phyloP scores from a whole-genome alignment of 768 basidiomycete species.

The Sistotremastrum suecicum region DNA sequence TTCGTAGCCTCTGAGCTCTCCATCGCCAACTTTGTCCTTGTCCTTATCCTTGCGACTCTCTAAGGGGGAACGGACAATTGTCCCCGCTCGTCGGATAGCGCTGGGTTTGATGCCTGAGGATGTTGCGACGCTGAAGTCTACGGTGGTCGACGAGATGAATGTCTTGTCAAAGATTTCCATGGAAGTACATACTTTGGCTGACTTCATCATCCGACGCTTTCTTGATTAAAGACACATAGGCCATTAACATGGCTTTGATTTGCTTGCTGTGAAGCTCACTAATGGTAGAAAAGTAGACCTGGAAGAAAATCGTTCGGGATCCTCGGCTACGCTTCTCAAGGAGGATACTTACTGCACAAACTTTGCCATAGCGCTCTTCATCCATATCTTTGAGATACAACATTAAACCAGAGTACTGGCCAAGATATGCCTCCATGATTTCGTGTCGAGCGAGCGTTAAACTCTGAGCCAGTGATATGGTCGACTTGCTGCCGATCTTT shows the following conservation, averaged over 20 bases:
- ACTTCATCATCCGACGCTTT: conserved; percentile 58
- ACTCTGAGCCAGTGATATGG: neutral
- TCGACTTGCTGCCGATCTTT: conserved; percentile 26
- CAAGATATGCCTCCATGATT: conserved; percentile 69
- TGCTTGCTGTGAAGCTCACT: conserved; percentile 75
- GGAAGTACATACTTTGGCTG: conserved; percentile 41
- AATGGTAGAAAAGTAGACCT: conserved; percentile 85
- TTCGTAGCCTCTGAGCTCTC: conserved; percentile 57
- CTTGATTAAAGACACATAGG: conserved; percentile 46
- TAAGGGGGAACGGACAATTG: conserved; percentile 65
- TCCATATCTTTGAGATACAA: conserved; percentile 96
- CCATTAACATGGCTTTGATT: conserved; percentile 56
- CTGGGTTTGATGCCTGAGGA: conserved; percentile 24
- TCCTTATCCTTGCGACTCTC: conserved; percentile 43
- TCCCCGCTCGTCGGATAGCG: conserved; percentile 71
- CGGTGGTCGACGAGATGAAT: neutral
- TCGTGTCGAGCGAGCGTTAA: conserved; percentile 42
- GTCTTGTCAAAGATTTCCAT: neutral
- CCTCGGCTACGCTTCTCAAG: neutral
- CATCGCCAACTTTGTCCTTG: conserved; percentile 40
- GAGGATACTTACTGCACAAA: conserved; percentile 62
- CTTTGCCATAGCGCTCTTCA: conserved; percentile 68
- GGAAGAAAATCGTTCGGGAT: neutral
- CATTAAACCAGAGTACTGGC: conserved; percentile 78
- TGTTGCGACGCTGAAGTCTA: conserved; percentile 34